phyloP scores from a whole-genome alignment of 176 grass and related monocot genomes.

The Zea mays region DNA sequence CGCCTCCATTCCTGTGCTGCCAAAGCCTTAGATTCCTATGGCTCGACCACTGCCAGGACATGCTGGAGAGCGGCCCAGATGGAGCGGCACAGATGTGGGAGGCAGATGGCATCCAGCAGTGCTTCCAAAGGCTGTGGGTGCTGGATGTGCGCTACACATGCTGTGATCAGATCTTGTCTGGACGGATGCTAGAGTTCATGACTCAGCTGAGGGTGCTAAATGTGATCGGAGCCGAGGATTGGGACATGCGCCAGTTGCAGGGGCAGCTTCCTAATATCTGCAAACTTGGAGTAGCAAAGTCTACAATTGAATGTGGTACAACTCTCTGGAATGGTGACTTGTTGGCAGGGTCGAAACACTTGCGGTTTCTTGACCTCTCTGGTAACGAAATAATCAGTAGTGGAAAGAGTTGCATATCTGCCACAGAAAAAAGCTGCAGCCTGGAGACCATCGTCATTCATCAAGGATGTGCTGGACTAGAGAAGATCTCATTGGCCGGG shows the following conservation, averaged over 20 bases:
- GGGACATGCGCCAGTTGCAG: neutral
- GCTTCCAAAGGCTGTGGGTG: conserved; percentile 3
- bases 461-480: neutral
- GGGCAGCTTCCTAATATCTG: neutral
- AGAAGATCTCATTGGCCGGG: neutral
- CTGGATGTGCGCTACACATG: neutral
- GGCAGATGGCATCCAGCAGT: neutral
- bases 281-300: neutral
- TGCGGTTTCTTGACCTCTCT: conserved; percentile 14
- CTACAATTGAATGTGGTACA: neutral
- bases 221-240: neutral
- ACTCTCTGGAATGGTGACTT: neutral
- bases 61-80: no score
- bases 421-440: no score
- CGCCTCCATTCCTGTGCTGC: neutral
- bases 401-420: no score
- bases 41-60: neutral
- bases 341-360: neutral
- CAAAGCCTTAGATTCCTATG: neutral
- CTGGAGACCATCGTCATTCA: neutral
- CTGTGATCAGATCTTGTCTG: neutral
- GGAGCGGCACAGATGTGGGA: no score
- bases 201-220: conserved; percentile 11
- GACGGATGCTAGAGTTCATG: neutral
- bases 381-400: neutral